phyloP scores from a whole-genome alignment of 2,329 filamentous ascomycete species.

The Biscogniauxia mediterranea region DNA sequence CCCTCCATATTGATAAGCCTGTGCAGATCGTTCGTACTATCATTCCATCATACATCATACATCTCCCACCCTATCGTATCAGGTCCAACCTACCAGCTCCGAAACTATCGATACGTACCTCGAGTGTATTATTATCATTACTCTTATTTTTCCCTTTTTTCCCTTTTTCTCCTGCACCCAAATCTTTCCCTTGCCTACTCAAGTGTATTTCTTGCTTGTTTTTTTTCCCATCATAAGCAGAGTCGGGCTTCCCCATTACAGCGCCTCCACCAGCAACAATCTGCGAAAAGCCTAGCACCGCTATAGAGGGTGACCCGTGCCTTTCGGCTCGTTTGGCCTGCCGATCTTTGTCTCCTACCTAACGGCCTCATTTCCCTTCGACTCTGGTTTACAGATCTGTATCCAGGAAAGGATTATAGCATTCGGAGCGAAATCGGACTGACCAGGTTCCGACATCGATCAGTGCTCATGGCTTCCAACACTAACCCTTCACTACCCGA shows the following conservation, averaged over 20 bases:
- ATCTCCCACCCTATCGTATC: not conserved
- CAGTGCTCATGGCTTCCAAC: slow-evolving; percentile 6
- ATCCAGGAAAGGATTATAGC: not conserved
- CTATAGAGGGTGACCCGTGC: not conserved
- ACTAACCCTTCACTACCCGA: slow-evolving; percentile 37
- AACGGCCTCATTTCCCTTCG: not conserved
- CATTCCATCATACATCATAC: not conserved
- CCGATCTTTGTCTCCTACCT: not conserved
- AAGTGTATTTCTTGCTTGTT: not conserved
- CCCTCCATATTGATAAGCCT: not conserved
- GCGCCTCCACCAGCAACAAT: not conserved
- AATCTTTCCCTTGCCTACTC: not conserved
- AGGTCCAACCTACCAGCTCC: not conserved
- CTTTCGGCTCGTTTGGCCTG: not conserved
- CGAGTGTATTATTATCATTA: not conserved
- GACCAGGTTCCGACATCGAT: too few species aligned
- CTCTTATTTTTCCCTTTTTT: not conserved
- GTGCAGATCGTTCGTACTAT: not conserved
- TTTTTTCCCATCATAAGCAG: not conserved
- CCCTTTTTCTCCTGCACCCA: not conserved
- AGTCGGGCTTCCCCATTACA: not conserved
- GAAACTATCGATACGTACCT: not conserved
- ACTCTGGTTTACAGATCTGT: not conserved
- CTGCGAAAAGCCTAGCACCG: not conserved
- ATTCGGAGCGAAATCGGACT: too few species aligned